Evolutionary conservation across 2,329 filamentous ascomycete species (phyloP).

Genomic region (Microdochium bolleyi): DNA sequence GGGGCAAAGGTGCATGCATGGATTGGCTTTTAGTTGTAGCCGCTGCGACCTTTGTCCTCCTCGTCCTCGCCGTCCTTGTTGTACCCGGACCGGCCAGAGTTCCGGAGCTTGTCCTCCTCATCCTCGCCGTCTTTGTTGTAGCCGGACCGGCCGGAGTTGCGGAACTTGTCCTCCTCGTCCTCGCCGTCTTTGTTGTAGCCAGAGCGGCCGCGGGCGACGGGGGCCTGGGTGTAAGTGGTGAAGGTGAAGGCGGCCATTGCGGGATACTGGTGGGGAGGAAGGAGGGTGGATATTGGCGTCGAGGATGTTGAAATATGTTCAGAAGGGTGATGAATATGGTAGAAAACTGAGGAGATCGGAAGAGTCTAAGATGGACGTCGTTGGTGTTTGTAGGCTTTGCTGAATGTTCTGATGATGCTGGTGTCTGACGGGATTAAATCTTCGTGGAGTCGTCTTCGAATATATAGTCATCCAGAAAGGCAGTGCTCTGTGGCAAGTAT

Average conservation of each 20-base stretch:
- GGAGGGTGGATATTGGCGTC: background rate
- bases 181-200: constrained; percentile 33
- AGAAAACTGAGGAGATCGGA: no score
- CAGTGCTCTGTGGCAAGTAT: no score
- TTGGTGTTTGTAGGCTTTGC: no score
- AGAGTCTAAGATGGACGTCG: no score
- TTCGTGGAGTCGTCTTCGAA: no score
- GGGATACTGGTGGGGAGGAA: constrained; percentile 10
- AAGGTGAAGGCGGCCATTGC: constrained; percentile 28
- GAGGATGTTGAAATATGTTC: no score
- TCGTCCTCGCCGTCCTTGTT: constrained; percentile 27
- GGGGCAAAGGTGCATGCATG: no score
- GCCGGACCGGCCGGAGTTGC: constrained; percentile 6
- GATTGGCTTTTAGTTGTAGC: constrained; percentile 19
- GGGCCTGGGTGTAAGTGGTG: constrained; percentile 16
- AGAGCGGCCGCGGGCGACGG: constrained; percentile 30
- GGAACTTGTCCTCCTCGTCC: constrained; percentile 14
- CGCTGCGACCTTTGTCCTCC: constrained; percentile 21
- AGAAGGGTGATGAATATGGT: no score
- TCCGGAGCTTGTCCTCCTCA: constrained; percentile 5
- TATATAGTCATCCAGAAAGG: no score
- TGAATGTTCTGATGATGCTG: no score
- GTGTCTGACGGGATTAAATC: no score
- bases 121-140: constrained; percentile 10
- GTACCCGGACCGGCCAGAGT: constrained; percentile 31